A percentile compares a stretch with the other conserved stretches of the same genome.
phyloP scores from a whole-genome alignment of 768 basidiomycete species.

The Trametes punicea region DNA sequence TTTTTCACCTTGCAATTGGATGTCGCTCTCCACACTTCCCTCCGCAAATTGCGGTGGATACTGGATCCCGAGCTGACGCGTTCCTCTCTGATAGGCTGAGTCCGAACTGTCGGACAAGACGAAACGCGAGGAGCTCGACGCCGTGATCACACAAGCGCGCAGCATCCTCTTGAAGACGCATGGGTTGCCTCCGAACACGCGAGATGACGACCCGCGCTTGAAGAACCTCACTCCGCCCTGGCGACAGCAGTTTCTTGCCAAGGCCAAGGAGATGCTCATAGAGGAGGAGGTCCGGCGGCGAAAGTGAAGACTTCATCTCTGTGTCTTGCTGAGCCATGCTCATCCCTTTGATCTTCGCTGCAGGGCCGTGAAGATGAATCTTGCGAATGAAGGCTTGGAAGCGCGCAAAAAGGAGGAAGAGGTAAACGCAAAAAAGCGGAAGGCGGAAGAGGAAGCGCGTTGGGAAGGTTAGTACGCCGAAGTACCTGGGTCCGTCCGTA shows the following conservation, averaged over 20 bases:
- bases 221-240: conserved; percentile 56
- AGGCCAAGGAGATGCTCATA: conserved; percentile 81
- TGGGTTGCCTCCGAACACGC: conserved; percentile 55
- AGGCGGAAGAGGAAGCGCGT: conserved; percentile 79
- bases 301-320: conserved; percentile 50
- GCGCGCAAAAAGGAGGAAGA: conserved; percentile 94
- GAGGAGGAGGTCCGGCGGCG: conserved; percentile 85
- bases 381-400: conserved; percentile 89
- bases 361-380: conserved; percentile 87
- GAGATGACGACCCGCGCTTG: conserved; percentile 58
- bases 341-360: conserved; percentile 6
- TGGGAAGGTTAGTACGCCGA: conserved; percentile 72
- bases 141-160: conserved; percentile 74
- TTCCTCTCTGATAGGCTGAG: conserved; percentile 59
- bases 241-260: conserved; percentile 60
- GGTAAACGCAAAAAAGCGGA: conserved; percentile 69
- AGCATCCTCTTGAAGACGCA: conserved; percentile 59
- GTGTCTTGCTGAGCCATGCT: background rate
- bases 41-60: no score
- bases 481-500: no score
- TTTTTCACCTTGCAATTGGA: no score
- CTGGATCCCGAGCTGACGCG: background rate
- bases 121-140: conserved; percentile 80
- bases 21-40: no score
- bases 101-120: conserved; percentile 75